These are phyloP conservation scores for Phytophthora capsici DNA, from an alignment of 352 stramenopile species.

Conservation along the genomic window DNA sequence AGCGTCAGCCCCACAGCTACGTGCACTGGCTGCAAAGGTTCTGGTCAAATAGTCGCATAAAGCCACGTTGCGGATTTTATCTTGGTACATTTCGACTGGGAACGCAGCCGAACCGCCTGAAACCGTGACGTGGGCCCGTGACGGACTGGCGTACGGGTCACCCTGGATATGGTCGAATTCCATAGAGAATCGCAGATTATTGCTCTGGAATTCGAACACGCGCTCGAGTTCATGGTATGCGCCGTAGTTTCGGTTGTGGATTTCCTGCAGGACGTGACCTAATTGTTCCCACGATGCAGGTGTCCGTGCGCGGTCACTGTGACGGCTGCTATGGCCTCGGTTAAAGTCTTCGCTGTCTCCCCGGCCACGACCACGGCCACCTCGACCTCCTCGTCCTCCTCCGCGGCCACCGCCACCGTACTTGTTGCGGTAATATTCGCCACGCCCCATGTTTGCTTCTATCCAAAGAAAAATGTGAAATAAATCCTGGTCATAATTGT, in stretches of 20 bases:
- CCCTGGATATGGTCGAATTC: constrained; percentile 94
- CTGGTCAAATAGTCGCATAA: constrained; percentile 93
- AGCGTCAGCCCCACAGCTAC: constrained; percentile 60
- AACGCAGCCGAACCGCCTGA: constrained; percentile 78
- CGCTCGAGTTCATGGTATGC: constrained; percentile 83
- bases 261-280: constrained; percentile 48
- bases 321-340: constrained; percentile 10
- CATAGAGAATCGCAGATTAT: constrained; percentile 73
- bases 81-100: constrained; percentile 73
- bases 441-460: constrained; percentile 65
- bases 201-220: constrained; percentile 43
- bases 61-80: constrained; percentile 83
- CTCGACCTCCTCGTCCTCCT: constrained; percentile 23
- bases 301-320: constrained; percentile 20
- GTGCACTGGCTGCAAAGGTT: constrained; percentile 71
- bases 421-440: constrained; percentile 92
- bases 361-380: constrained; percentile 30
- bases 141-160: constrained; percentile 96
- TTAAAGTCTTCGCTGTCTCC: constrained; percentile 27
- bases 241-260: constrained; percentile 86
- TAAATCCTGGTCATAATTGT: background rate
- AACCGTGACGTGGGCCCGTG: constrained; percentile 92
- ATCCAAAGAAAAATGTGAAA: constrained; percentile 14
- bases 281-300: constrained; percentile 57
- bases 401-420: constrained; percentile 68